Percentiles rank a stretch among this genome's conserved stretches.
Evolutionary conservation across 345 rosid genomes (phyloP).

Genomic region (Kernera saxatilis): DNA sequence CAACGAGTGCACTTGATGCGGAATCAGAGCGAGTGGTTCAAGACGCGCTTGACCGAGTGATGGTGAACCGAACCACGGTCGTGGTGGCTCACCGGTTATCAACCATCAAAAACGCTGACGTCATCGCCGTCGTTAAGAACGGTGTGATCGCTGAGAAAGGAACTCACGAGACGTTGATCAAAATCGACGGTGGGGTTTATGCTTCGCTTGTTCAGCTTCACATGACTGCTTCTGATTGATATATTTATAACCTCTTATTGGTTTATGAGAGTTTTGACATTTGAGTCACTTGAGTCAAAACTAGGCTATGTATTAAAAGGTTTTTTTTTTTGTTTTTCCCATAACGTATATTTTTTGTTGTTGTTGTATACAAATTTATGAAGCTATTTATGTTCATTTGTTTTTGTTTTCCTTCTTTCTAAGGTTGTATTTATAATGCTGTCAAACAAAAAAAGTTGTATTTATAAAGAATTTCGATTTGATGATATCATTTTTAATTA

Average conservation of each 20-base stretch:
- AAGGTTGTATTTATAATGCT: too few species aligned
- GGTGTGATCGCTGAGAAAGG: slow-evolving; percentile 74
- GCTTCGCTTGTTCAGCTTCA: slow-evolving; percentile 58
- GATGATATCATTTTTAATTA: too few species aligned
- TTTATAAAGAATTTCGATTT: too few species aligned
- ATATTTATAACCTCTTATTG: not conserved
- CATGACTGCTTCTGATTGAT: slow-evolving; percentile 20
- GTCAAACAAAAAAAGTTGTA: too few species aligned
- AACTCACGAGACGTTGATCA: slow-evolving; percentile 49
- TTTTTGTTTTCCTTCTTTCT: too few species aligned
- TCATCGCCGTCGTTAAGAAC: slow-evolving; percentile 62
- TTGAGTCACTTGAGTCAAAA: slow-evolving; percentile 1
- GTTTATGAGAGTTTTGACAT: not conserved
- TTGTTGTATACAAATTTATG: too few species aligned
- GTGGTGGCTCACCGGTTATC: slow-evolving; percentile 84
- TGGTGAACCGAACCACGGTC: slow-evolving; percentile 40
- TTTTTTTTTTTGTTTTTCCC: not conserved
- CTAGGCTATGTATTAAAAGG: not conserved
- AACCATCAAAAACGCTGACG: slow-evolving; percentile 59
- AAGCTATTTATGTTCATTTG: too few species aligned
- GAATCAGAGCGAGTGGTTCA: slow-evolving; percentile 64
- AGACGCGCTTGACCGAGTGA: slow-evolving; percentile 50
- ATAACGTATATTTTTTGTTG: not conserved
- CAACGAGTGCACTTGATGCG: slow-evolving; percentile 79
- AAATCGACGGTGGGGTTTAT: slow-evolving; percentile 53